A percentile compares a stretch with the other conserved stretches of the same genome.
These are phyloP conservation scores for Monosporascus sp. DNA, from an alignment of 2,329 filamentous ascomycete species.

Conservation along the genomic window DNA sequence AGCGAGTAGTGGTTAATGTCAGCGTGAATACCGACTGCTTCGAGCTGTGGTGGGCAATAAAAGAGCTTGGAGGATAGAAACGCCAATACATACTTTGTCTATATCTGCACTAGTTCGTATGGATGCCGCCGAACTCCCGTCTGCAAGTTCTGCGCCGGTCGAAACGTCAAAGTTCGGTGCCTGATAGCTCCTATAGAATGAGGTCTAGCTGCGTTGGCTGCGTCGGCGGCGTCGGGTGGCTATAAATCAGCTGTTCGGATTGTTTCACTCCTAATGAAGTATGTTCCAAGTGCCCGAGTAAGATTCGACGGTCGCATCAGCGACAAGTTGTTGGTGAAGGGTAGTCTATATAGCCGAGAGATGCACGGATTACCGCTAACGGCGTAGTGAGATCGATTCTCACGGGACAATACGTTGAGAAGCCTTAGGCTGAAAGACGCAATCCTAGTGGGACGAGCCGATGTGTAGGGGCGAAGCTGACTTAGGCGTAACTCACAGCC, in stretches of 20 bases:
- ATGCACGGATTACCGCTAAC: conserved; percentile 15
- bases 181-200: neutral
- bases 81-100: neutral
- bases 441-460: conserved; percentile 19
- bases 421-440: conserved; percentile 16
- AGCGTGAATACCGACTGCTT: too few species aligned
- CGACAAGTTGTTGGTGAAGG: conserved; percentile 25
- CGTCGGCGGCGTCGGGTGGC: too few species aligned
- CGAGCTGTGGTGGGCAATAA: neutral
- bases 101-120: neutral
- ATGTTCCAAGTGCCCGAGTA: neutral
- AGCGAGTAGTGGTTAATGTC: neutral
- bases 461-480: conserved; percentile 19
- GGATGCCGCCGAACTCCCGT: neutral
- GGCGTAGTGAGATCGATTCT: conserved; percentile 23
- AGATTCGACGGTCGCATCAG: conserved; percentile 4
- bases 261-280: neutral
- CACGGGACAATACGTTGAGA: conserved; percentile 22
- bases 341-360: conserved; percentile 32
- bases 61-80: neutral
- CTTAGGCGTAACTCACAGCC: conserved; percentile 14
- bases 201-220: neutral
- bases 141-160: neutral
- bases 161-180: neutral
- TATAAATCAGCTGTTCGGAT: neutral